Percentiles rank a stretch among this genome's conserved stretches.
phyloP scores from a whole-genome alignment of 768 basidiomycete genomes.

The Rhodotorula taiwanensis region DNA sequence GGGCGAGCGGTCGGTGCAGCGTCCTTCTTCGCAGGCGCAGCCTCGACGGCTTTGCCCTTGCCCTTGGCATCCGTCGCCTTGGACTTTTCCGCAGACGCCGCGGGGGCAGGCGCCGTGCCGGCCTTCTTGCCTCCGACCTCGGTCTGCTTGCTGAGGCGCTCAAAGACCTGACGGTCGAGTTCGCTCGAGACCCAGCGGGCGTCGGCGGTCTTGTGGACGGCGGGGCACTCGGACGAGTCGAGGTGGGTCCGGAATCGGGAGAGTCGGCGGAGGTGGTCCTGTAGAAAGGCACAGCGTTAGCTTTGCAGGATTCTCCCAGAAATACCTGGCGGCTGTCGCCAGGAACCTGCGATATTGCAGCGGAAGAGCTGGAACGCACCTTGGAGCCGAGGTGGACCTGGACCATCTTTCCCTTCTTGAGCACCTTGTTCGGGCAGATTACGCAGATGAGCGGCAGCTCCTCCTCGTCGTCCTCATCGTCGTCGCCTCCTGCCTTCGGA shows the following conservation, averaged over 20 bases:
- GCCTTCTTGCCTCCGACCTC: slow-evolving; percentile 31
- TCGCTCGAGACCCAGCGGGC: slow-evolving; percentile 29
- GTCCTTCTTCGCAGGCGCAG: neutral
- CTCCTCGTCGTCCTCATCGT: slow-evolving; percentile 11
- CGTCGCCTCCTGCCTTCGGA: neutral
- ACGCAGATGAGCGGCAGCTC: slow-evolving; percentile 32
- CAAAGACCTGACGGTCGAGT: slow-evolving; percentile 28
- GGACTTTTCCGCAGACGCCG: neutral
- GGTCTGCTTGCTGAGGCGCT: slow-evolving; percentile 22
- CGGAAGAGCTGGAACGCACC: slow-evolving; percentile 22
- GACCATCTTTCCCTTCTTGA: slow-evolving; percentile 33
- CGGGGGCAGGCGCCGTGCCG: slow-evolving; percentile 5
- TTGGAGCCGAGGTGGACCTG: slow-evolving; percentile 32
- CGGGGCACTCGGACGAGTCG: slow-evolving; percentile 11
- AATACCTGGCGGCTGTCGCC: too few relatives aligned
- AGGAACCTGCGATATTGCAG: too few relatives aligned
- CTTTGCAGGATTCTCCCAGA: too few relatives aligned
- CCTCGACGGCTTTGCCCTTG: slow-evolving; percentile 3
- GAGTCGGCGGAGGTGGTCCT: slow-evolving; percentile 35
- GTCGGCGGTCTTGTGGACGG: slow-evolving; percentile 18
- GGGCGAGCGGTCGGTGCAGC: neutral
- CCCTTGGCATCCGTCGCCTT: neutral
- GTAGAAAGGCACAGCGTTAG: neutral
- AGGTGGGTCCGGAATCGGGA: slow-evolving; percentile 28
- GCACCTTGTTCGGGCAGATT: slow-evolving; percentile 35